These are phyloP conservation scores for Talaromyces pinophilus DNA, from an alignment of 2,329 filamentous ascomycete species.

Conservation along the genomic window DNA sequence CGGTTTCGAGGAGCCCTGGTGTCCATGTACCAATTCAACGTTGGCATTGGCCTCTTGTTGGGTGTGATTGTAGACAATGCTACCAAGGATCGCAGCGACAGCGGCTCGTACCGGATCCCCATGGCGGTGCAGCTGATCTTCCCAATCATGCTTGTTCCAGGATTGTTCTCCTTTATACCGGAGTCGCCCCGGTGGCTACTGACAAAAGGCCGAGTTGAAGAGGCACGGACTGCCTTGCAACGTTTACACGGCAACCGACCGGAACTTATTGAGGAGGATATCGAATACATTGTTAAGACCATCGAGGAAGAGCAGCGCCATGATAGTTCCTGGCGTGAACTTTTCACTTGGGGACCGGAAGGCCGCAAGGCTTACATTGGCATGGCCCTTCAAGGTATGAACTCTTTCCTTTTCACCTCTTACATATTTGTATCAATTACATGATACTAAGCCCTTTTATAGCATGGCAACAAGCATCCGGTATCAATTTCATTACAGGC, in stretches of 20 bases:
- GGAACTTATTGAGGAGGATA: conserved; percentile 73
- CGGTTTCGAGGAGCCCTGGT: conserved; percentile 78
- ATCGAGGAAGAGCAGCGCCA: conserved; percentile 73
- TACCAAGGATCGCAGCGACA: conserved; percentile 62
- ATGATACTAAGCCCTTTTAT: not conserved
- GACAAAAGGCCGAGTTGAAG: conserved; percentile 25
- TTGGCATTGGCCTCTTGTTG: conserved; percentile 75
- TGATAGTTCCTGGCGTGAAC: conserved; percentile 52
- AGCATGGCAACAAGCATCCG: conserved; percentile 67
- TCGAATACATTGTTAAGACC: conserved; percentile 85
- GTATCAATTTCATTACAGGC: conserved; percentile 92
- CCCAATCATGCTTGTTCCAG: conserved; percentile 54
- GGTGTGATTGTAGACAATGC: conserved; percentile 74
- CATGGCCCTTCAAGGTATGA: conserved; percentile 10
- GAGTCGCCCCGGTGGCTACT: conserved; percentile 35
- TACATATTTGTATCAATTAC: not conserved
- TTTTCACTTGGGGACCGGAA: conserved; percentile 28
- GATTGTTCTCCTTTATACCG: conserved; percentile 27
- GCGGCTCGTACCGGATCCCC: conserved; percentile 74
- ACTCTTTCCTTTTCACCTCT: not conserved
- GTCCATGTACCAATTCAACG: conserved; percentile 78
- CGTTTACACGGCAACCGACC: conserved; percentile 71
- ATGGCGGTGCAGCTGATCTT: conserved; percentile 78
- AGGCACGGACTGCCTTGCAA: conserved; percentile 54
- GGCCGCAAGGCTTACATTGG: conserved; percentile 10